Evolutionary conservation across 192 early-diverging fungal genomes (phyloP), one percentile per base, ranked within the genome.

Genomic region (Allomyces arbusculus): DNA sequence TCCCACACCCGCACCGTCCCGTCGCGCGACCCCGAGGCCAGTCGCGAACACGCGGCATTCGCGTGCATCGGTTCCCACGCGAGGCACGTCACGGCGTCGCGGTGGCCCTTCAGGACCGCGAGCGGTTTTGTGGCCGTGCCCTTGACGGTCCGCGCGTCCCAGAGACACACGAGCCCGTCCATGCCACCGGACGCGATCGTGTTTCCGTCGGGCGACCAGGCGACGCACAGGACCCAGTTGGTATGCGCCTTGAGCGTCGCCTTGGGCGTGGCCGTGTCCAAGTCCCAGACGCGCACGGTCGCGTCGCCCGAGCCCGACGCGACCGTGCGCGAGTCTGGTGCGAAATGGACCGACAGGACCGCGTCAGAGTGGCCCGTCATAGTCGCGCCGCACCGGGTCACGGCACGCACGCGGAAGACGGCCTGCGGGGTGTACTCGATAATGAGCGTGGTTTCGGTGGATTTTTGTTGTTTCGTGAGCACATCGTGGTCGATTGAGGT

Each of bases 401-500:
- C 90, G 0, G 91, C 85, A 4, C 92, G 81, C 24, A 98, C 93
- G 58, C 87, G 82, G 83, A 98, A 98, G 43, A 95, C 80, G 7
- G 95, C 93, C 74, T 98, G 92, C 12, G 95, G 95, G 67, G 86
- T 84, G 75, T 98, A 98, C 10, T 87, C 76, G 71, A 98, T 96
- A 1, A 79, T 86, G 44, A 98, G 78, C n/a, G 81, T 83, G 44
- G 93, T 85, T 84, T 98, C 95, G 1, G 91, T 84, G 10, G 91
- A 94, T 62, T 82, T 79, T 23, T 86, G 78, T 63, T 83, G 77
- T 20, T 83, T 79, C 61, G 87, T 78, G 55, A 93, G 77, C 62
- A 93, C 85, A 74, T 98, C 95, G 26, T 73, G 73, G 68, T 87
- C 81, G 50, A 96, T 71, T 68, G 79, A 82, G 44, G 74, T 79